Evolutionary conservation across 2,329 filamentous ascomycete species (phyloP), one percentile per base, ranked within the genome.

Genomic region (Ambrosiella beaveri): DNA sequence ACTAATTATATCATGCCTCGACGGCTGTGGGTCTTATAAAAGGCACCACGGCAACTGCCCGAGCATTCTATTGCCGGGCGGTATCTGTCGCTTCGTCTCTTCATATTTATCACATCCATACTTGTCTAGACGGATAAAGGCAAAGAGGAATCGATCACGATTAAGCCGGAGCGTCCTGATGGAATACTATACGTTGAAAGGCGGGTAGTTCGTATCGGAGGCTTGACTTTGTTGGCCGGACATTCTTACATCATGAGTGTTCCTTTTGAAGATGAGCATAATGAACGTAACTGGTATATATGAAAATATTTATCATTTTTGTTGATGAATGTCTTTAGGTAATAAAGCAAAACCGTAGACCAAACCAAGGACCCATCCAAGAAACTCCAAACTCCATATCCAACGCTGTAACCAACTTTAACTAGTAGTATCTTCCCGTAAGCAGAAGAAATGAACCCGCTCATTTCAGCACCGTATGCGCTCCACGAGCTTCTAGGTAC

Each of bases 81-180:
- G 88, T 93, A 85, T 76, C 77, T 78, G 82, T 85, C 80, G 77
- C 72, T 71, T 63, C 64, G 70, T 57, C 55, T 61, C 61, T 39
- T 27, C 11, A 54, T 19, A 13, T 54, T 7, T 44, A 15, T 15
- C 27, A 51, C 44, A 57, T 57, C 55, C 55, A 57, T 51, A 50
- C 11, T 27, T 35, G 9, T 45, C 57, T 56, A 59, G 87, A 88
- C 89, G 85, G 76, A 95, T 54, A 58, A 54, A 58, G 57, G 49
- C 57, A 58, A 12, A 58, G 37, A 39, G 50, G 36, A 54, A 47
- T 37, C 41, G 85, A 88, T 88, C 86, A 84, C 88, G 85, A 95
- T 93, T 95, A 95, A 96, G 90, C 90, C 89, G 90, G 90, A 95
- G 89, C 87, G 81, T 80, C 83, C 84, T 59, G 83, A 82, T 90